Evolutionary conservation across 371 early-diverging fungal species (phyloP).

Genomic region (Choanephora cucurbitarum): DNA sequence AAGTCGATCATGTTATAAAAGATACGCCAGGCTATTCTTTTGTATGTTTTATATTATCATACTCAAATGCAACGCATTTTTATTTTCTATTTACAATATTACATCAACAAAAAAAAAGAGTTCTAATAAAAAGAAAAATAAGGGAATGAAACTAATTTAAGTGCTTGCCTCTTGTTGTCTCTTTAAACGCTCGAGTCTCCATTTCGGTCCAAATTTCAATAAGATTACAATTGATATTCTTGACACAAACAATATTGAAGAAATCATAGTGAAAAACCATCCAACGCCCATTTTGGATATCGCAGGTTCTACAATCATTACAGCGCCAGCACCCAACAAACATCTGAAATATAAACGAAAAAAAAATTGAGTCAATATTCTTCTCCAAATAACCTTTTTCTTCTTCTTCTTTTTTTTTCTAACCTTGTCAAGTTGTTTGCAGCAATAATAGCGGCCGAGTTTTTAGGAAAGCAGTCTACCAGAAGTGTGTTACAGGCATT

Average conservation of each 20-base stretch:
- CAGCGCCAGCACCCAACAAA: slow-evolving; percentile 36
- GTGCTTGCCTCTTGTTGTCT: neutral
- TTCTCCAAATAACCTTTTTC: neutral
- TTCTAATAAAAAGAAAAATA: no score
- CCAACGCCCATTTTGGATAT: slow-evolving; percentile 34
- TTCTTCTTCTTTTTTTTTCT: neutral
- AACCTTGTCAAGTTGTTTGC: slow-evolving; percentile 34
- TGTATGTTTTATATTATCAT: neutral
- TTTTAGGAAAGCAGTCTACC: slow-evolving; percentile 44
- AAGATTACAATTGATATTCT: slow-evolving; percentile 27
- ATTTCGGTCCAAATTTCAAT: slow-evolving; percentile 33
- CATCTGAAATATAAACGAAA: slow-evolving; percentile 7
- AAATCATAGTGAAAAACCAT: slow-evolving; percentile 38
- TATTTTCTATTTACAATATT: neutral
- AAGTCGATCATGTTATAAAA: no score
- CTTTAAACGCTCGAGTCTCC: slow-evolving; percentile 28
- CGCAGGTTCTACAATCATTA: slow-evolving; percentile 31
- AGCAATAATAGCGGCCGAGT: slow-evolving; percentile 44
- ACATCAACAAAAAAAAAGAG: neutral
- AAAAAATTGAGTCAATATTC: no score
- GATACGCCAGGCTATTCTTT: no score
- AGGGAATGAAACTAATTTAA: no score
- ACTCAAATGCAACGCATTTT: neutral
- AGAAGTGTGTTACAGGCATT: slow-evolving; percentile 41
- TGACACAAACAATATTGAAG: slow-evolving; percentile 32